Base-by-base conservation (phyloP, 2,329 filamentous ascomycete genomes). In the Claviceps monticola region DNA sequence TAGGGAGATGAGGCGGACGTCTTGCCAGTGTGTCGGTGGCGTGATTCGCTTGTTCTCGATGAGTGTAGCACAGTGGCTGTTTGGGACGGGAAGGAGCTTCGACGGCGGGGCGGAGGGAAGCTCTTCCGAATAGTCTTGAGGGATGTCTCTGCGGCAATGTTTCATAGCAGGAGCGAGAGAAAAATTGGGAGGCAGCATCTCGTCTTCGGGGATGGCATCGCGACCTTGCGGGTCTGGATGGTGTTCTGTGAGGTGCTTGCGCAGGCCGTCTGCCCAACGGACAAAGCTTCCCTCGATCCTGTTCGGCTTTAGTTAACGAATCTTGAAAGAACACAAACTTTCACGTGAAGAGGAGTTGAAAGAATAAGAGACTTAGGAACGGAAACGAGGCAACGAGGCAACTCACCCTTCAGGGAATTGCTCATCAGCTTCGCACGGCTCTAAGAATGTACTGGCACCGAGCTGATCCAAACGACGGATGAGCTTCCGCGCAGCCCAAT, bases 401-500 rank as follows among this genome's bases (percentile, higher is more conserved):
- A 50, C 41, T 4, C 71, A 93, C 83, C 91, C 90, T 68, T 97
- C 90, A 26, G 88, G 81, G 71, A 96, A 89, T 64, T 94, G 88
- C 60, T 96, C 90, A 63, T 98, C 93, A 21, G 84, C 89, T 67
- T 98, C 93, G 13, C 88, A 93, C 39, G 83, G 74, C 42, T 84
- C 80, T 60, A 86, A 85, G 56, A 93, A 79, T 47, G 88, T 79
- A 43, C 74, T 74, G 2, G 88, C 93, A 1, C 91, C 91, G 0
- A 98, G 78, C 64, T 95, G 89, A 39, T 83, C 66, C 37, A 98
- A 72, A 16, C 93, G 81, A 59, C 89, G 91, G 60, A 89, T 82
- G 46, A 98, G 74, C 68, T 96, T 95, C 48, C 89, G 80, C 46
- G 86, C 86, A 17, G 91, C 89, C 80, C 88, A 95, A 69, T 98